Evolutionary conservation across 2,329 filamentous ascomycete genomes (phyloP).

Genomic region (Didymella exigua): DNA sequence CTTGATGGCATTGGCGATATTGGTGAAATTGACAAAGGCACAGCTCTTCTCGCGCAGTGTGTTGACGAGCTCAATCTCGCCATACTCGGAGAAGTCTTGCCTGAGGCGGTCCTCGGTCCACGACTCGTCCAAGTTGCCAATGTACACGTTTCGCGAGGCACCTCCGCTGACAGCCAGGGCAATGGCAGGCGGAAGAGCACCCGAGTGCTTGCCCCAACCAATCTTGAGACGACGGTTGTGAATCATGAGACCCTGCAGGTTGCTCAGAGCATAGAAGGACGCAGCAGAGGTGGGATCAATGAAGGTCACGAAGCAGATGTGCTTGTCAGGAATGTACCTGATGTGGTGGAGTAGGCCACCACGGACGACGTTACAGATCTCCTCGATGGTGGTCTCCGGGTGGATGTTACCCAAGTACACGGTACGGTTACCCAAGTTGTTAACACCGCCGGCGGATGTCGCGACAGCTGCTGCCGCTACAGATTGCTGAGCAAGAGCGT

Average conservation of each 20-base stretch:
- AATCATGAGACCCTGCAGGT: slow-evolving; percentile 97
- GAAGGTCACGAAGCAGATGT: slow-evolving; percentile 99
- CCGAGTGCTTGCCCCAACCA: slow-evolving; percentile 99
- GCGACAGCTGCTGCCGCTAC: slow-evolving; percentile 96
- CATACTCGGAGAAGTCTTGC: slow-evolving; percentile 96
- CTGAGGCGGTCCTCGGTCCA: slow-evolving; percentile 96
- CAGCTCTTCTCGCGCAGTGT: slow-evolving; percentile 98
- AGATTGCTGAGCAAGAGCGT: slow-evolving; percentile 93
- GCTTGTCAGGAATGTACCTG: slow-evolving; percentile 98
- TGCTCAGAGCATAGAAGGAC: slow-evolving; percentile 97
- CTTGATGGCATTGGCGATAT: slow-evolving; percentile 99
- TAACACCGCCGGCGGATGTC: slow-evolving; percentile 93
- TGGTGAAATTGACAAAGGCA: slow-evolving; percentile 99
- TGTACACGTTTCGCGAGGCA: slow-evolving; percentile 97
- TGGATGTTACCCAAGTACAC: slow-evolving; percentile 99
- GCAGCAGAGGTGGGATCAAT: slow-evolving; percentile 97
- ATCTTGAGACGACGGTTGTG: slow-evolving; percentile 98
- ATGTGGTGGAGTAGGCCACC: slow-evolving; percentile 96
- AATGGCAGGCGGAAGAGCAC: slow-evolving; percentile 92
- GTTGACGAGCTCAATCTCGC: slow-evolving; percentile 97
- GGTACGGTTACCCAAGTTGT: slow-evolving; percentile 95
- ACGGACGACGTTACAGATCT: slow-evolving; percentile 98
- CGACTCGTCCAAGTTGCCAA: slow-evolving; percentile 94
- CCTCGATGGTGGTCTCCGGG: slow-evolving; percentile 97
- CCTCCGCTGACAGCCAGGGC: slow-evolving; percentile 94